These are phyloP conservation scores for Hypoxylon sp. DNA, from an alignment of 2,329 filamentous ascomycete genomes.

Conservation along the genomic window DNA sequence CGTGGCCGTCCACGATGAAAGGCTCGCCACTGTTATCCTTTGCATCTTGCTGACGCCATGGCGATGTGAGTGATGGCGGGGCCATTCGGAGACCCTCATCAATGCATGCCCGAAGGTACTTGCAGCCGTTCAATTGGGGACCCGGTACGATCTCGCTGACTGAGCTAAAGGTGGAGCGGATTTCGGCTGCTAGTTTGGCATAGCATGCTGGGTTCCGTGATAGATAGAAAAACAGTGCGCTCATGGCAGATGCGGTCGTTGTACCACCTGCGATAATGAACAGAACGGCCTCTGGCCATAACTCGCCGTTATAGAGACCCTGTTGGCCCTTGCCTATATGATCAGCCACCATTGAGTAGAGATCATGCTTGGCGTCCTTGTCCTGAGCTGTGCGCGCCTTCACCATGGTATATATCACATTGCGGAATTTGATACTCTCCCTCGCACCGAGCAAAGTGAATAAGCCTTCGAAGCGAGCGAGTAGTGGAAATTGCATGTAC, in stretches of 20 bases:
- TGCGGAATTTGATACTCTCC: background rate
- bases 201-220: constrained; percentile 41
- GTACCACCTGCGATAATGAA: constrained; percentile 53
- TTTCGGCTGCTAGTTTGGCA: constrained; percentile 33
- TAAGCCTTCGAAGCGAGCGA: background rate
- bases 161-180: constrained; percentile 38
- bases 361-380: constrained; percentile 57
- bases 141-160: constrained; percentile 34
- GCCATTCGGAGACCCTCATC: constrained; percentile 46
- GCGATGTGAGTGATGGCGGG: constrained; percentile 27
- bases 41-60: constrained; percentile 32
- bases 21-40: background rate
- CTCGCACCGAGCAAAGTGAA: background rate
- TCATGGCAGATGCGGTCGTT: constrained; percentile 43
- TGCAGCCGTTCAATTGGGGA: constrained; percentile 27
- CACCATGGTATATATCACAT: background rate
- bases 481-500: too few species aligned
- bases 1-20: constrained; percentile 22
- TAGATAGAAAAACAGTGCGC: constrained; percentile 49
- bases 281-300: constrained; percentile 39
- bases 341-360: constrained; percentile 64
- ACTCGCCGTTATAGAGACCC: constrained; percentile 16
- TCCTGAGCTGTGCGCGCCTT: constrained; percentile 2
- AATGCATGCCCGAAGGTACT: constrained; percentile 45
- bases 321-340: constrained; percentile 3